Evolutionary conservation across 257 asterid genomes (phyloP), one percentile per base, ranked within the genome.

Genomic region (Solanum ahanhuiri): DNA sequence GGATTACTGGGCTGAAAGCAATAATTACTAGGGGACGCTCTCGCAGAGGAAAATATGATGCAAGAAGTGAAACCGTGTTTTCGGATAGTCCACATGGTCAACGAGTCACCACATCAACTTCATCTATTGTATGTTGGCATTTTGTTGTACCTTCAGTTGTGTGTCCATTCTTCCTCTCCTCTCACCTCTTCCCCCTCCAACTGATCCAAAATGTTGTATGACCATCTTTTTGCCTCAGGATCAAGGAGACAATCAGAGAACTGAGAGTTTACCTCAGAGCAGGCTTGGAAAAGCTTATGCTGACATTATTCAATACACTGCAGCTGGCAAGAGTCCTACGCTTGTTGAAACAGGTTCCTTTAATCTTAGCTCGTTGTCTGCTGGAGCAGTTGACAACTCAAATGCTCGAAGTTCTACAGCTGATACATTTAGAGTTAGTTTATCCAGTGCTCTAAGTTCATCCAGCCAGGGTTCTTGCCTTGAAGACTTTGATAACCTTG

Each of bases 1-100:
- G 99, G 99, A 92, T 96, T 87, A 87, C 81, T 17, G 98, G 97
- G 89, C 91, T 96, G 86, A 95, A 95, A 90, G 96, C 98, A 87
- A 89, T 96, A 70, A 90, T 95, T 58, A 87, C 93, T 4, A 93
- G 92, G 39, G 88, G 92, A 88, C 86, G 90, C 95, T 85, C 81
- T 89, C 92, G 83, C 85, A 95, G 83, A 87, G 58, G 54, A 75
- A 94, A 85, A 89, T 87, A 86, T 73, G 98, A 93, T 70, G 82
- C 93, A 85, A 93, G 81, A 86, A 84, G 81, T 28, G 98, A 93
- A 20, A 77, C 77, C 20, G 86, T 88, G 51, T 81, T 91, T 66
- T 88, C 94, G 9, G 94, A 92, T 31, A 91, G 91, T 83, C 95
- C 95, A 45, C 92, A 63, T 70, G 86, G 73, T 86, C 91, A 88